These are phyloP conservation scores for Roridomyces roridus DNA, from an alignment of 768 basidiomycete genomes.

Conservation along the genomic window DNA sequence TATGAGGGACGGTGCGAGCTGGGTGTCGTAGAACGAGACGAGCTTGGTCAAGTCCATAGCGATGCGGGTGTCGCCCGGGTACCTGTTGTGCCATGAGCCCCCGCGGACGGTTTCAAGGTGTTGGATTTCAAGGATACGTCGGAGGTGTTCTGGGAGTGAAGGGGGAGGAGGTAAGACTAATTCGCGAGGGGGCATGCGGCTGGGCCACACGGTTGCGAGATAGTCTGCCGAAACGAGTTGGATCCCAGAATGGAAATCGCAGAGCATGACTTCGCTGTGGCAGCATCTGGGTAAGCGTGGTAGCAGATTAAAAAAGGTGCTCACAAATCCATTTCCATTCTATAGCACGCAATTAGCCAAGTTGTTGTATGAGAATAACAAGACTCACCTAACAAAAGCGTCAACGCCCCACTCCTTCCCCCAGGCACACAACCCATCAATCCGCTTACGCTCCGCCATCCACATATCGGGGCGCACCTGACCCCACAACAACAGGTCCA, in stretches of 20 bases:
- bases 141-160: not conserved
- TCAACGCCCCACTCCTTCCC: conserved; percentile 46
- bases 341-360: too few relatives aligned
- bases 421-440: conserved; percentile 51
- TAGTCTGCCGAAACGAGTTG: conserved; percentile 28
- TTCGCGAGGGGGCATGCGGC: too few relatives aligned
- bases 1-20: conserved; percentile 37
- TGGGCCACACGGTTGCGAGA: conserved; percentile 10
- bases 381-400: conserved; percentile 48
- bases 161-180: too few relatives aligned
- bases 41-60: conserved; percentile 38
- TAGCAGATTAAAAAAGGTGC: conserved; percentile 12
- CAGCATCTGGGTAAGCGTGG: not conserved
- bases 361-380: too few relatives aligned
- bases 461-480: conserved; percentile 25
- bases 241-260: conserved; percentile 37
- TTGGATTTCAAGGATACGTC: not conserved
- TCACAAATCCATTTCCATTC: conserved; percentile 38
- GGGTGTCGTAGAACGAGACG: conserved; percentile 43
- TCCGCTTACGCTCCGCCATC: conserved; percentile 38
- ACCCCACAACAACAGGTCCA: conserved; percentile 57
- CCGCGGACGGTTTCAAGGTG: conserved; percentile 17
- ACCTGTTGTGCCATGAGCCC: conserved; percentile 39
- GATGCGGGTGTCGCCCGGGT: conserved; percentile 42
- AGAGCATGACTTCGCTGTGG: conserved; percentile 44